Percentiles rank a stretch among this genome's conserved stretches.
Evolutionary conservation across 2,329 filamentous ascomycete genomes (phyloP).

Genomic region (Cercospora canescens): DNA sequence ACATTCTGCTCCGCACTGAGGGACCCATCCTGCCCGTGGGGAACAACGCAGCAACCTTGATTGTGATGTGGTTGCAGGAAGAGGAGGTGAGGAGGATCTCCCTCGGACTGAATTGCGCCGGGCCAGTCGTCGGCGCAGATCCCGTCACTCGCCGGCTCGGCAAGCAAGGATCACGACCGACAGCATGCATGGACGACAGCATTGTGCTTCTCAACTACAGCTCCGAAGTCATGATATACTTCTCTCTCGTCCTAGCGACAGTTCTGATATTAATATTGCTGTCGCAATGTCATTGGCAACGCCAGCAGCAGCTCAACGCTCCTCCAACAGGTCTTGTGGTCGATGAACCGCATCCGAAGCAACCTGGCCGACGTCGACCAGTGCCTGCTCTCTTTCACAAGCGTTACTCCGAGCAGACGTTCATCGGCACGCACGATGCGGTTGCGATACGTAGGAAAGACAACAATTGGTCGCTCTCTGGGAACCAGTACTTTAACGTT

Average conservation of each 20-base stretch:
- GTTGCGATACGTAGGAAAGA: slow-evolving; percentile 53
- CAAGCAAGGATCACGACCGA: background rate
- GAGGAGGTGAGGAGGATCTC: background rate
- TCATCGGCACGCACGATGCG: slow-evolving; percentile 66
- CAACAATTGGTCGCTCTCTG: slow-evolving; percentile 34
- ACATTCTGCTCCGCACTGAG: slow-evolving; percentile 7
- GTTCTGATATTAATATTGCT: background rate
- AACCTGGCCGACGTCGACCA: slow-evolving; percentile 20
- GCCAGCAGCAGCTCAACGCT: background rate
- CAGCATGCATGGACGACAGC: background rate
- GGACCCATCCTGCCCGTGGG: slow-evolving; percentile 8
- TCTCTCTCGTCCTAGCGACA: background rate
- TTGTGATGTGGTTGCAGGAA: background rate
- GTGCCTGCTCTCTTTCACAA: slow-evolving; percentile 54
- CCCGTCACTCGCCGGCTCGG: background rate
- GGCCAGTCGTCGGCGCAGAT: background rate
- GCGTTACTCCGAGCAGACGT: slow-evolving; percentile 60
- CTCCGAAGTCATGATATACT: background rate
- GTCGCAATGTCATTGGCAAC: background rate
- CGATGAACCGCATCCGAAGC: slow-evolving; percentile 21
- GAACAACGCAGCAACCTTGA: background rate
- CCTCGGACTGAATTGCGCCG: background rate
- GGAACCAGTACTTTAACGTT: slow-evolving; percentile 44
- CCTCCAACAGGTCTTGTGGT: background rate
- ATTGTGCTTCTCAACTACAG: background rate